Evolutionary conservation across 352 stramenopile genomes (phyloP), one percentile per base, ranked within the genome.

Genomic region (Pythium sukuiense): DNA sequence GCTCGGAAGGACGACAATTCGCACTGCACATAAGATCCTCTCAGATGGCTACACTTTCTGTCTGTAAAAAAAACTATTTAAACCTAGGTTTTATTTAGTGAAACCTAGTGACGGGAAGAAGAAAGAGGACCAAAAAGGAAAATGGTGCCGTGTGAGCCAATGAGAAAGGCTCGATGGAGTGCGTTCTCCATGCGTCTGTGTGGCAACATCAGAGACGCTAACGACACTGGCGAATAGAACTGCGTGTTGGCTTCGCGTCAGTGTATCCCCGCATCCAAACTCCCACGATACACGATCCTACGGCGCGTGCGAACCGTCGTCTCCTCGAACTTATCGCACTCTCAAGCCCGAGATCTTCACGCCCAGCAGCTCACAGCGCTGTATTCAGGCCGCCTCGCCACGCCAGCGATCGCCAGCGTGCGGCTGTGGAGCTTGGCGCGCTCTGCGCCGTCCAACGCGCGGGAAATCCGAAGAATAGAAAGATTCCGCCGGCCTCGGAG

Each of bases 21-120:
- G 20, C 65, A 58, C 2, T 69, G 29, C n/a, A n/a, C n/a, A n/a
- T 37, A 37, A 37, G 32, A 37, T 37, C 32, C 32, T 12, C 6
- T 37, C 32, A 69, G 14, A 69, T 69, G 63, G 55, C 63, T 69
- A 69, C 63, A 63, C 35, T 54, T 45, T 53, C 3, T 18, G 39
- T 46, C 39, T 3, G 18, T 24, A 24, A 24, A 69, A 58, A 37
- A 58, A 62, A 39, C 61, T 58, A 33, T 43, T 16, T 26, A 18
- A 9, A 20, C 33, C 7, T 41, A 26, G 41, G 7, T n/a, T 24
- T 24, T 24, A 24, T 24, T 24, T 24, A 24, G 20, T 24, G 18
- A 26, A 30, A 57, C 24, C 14, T 30, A 37, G 20, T 37, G 32
- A 11, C 32, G 32, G 13, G 37, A 45, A 18, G 13, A 45, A 13